phyloP scores from a whole-genome alignment of 208 protist species.

The Crithidia acanthocephali region DNA sequence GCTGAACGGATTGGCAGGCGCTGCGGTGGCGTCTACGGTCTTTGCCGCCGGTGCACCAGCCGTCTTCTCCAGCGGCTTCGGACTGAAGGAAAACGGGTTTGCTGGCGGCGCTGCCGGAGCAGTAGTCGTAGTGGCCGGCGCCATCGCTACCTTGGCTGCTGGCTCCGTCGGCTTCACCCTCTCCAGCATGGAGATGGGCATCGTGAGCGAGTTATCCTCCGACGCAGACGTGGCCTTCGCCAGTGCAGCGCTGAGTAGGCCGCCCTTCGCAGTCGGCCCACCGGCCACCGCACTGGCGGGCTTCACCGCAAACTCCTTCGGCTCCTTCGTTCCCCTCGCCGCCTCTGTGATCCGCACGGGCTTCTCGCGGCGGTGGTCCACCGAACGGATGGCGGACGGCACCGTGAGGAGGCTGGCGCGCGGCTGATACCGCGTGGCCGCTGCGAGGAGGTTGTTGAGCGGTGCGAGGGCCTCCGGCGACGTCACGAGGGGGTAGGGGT shows the following conservation, averaged over 20 bases:
- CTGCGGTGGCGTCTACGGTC: neutral
- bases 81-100: constrained; percentile 16
- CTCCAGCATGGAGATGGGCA: constrained; percentile 17
- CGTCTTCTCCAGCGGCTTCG: constrained; percentile 2
- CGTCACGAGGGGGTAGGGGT: constrained; percentile 13
- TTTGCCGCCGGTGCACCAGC: neutral
- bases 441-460: neutral
- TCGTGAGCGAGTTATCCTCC: constrained; percentile 28
- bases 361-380: neutral
- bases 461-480: neutral
- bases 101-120: neutral
- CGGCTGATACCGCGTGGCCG: neutral
- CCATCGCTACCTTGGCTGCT: neutral
- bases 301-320: constrained; percentile 4
- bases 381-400: constrained; percentile 13
- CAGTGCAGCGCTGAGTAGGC: constrained; percentile 24
- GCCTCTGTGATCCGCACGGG: neutral
- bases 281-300: neutral
- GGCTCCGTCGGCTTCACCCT: constrained; percentile 9
- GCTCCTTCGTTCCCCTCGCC: constrained; percentile 6
- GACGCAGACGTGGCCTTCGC: constrained; percentile 20
- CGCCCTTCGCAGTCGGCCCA: neutral
- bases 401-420: constrained; percentile 17
- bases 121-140: neutral
- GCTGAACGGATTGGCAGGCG: neutral